Evolutionary conservation across 2,329 filamentous ascomycete genomes (phyloP), one percentile per base, ranked within the genome.

Genomic region (Verticillium tricorpus): DNA sequence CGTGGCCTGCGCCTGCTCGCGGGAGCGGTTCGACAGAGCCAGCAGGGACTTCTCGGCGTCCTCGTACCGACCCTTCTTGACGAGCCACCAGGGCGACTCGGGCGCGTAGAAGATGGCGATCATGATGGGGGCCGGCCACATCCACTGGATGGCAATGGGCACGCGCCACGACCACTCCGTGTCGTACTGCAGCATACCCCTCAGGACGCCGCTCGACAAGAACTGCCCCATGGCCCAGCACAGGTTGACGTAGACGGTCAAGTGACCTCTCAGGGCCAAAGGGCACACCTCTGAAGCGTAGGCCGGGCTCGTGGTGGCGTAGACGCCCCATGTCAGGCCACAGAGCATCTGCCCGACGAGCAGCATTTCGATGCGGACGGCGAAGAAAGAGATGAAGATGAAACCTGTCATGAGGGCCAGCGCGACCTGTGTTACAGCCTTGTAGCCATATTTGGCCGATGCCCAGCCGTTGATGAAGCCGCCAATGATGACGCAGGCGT

Each of bases 311-410:
- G 74, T 74, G 2, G 76, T 80, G 9, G 77, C 75, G 63, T 81
- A 81, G 22, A 80, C 73, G 15, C 78, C 78, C 74, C 76, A 80
- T 3, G 77, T 73, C 8, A 80, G 71, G 45, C 75, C 76, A 67
- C 79, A 82, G 6, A 84, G 69, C 63, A 83, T 73, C 59, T 81
- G 73, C 3, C 78, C 80, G 3, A 78, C 72, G 0, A 82, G 70
- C 25, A 82, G 69, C 25, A 79, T 72, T 19, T 75, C 69, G 8
- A 79, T 71, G 8, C 72, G 77, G 5, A 74, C 74, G 0, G 81
- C 77, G 58, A 83, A 83, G 71, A 83, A 80, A 25, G 74, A 72
- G 60, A 83, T 73, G 66, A 82, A 82, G 65, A 83, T 77, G 64
- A 80, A 79, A 17, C 68, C 74, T 5, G 72, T 70, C 40, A 83